These are phyloP conservation scores for Acanthamoeba sp. DNA, from an alignment of 208 protist species.

Conservation along the genomic window DNA sequence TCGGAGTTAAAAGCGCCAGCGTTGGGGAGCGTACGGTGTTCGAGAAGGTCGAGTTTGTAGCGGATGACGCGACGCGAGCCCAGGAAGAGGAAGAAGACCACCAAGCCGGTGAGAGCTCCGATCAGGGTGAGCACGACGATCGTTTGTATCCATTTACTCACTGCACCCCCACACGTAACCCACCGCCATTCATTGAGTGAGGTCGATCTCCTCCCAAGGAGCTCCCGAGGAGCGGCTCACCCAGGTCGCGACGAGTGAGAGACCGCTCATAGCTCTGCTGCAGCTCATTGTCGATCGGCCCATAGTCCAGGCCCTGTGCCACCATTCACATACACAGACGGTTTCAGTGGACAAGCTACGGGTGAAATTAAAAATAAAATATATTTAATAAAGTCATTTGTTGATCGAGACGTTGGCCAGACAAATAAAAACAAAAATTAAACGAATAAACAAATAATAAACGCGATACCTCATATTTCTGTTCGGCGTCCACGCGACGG, in stretches of 20 bases:
- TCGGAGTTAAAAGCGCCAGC: no score
- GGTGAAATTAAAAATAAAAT: neutral
- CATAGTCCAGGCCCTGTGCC: constrained; percentile 14
- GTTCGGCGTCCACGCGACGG: constrained; percentile 6
- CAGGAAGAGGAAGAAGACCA: constrained; percentile 20
- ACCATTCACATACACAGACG: no score
- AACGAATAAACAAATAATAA: neutral
- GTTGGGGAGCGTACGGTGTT: neutral
- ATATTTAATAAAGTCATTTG: neutral
- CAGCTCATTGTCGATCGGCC: constrained; percentile 35
- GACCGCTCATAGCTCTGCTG: constrained; percentile 20
- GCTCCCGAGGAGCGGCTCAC: no score
- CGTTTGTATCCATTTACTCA: constrained; percentile 8
- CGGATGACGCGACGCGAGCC: constrained; percentile 2
- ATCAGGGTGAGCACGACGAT: neutral
- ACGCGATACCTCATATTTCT: constrained; percentile 2
- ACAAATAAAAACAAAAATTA: neutral
- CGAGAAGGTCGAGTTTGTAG: neutral
- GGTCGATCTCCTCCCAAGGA: no score
- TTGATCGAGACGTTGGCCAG: neutral
- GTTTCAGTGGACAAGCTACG: no score
- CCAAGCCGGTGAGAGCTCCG: neutral
- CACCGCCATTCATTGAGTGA: no score
- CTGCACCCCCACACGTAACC: no score
- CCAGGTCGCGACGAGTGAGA: neutral